These are phyloP conservation scores for Cyclaneusma minus DNA, from an alignment of 2,329 filamentous ascomycete species.

Conservation along the genomic window DNA sequence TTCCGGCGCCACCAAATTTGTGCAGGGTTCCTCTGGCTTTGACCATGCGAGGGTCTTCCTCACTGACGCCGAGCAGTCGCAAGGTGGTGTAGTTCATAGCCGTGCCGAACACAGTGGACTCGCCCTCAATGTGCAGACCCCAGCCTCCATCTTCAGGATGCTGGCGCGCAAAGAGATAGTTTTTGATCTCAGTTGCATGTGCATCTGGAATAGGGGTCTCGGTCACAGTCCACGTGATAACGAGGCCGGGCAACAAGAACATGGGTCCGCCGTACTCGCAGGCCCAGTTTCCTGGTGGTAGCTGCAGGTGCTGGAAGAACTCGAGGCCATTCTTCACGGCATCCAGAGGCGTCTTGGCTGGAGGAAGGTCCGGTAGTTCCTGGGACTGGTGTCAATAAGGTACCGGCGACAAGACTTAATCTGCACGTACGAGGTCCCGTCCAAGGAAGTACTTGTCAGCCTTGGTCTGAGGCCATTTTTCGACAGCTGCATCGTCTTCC, in stretches of 20 bases:
- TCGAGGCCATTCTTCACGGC: constrained; percentile 67
- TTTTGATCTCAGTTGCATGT: constrained; percentile 75
- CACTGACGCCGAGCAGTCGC: constrained; percentile 65
- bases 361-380: constrained; percentile 58
- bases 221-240: constrained; percentile 79
- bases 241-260: constrained; percentile 78
- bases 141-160: constrained; percentile 86
- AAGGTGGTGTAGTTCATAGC: constrained; percentile 73
- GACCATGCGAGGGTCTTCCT: constrained; percentile 72
- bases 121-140: constrained; percentile 89
- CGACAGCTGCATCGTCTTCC: constrained; percentile 50
- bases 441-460: constrained; percentile 88
- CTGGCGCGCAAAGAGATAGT: constrained; percentile 78
- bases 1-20: constrained; percentile 68
- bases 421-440: constrained; percentile 50
- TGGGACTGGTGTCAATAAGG: constrained; percentile 22
- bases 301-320: constrained; percentile 82
- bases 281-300: constrained; percentile 82
- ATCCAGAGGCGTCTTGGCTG: constrained; percentile 57
- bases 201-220: constrained; percentile 71
- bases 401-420: constrained; percentile 2
- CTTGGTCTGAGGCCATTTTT: constrained; percentile 69
- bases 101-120: constrained; percentile 84
- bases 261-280: constrained; percentile 97
- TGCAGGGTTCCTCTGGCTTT: constrained; percentile 74